These are phyloP conservation scores for Trichomonas vaginalis DNA, from an alignment of 208 protist genomes.

Conservation along the genomic window DNA sequence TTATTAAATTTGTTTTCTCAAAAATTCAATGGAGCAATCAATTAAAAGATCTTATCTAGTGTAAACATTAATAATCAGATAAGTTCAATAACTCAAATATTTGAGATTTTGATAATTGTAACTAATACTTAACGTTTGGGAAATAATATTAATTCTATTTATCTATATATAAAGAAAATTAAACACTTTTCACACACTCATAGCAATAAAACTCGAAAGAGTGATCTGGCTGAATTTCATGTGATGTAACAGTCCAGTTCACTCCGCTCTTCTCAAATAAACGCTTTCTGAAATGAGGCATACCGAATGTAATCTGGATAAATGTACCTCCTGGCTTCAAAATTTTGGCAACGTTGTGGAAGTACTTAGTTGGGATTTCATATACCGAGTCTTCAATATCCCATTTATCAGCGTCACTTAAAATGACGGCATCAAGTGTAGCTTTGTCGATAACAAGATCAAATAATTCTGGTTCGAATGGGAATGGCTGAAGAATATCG, in stretches of 20 bases:
- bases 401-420: not conserved
- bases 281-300: not conserved
- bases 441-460: not conserved
- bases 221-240: not conserved
- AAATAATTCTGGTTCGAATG: not conserved
- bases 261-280: not conserved
- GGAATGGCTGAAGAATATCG: not conserved
- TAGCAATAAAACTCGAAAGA: not conserved
- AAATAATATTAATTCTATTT: no score
- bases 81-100: no score
- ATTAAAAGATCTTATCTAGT: no score
- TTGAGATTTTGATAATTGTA: no score
- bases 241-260: not conserved
- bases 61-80: no score
- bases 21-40: no score
- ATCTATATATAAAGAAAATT: no score
- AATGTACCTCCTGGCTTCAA: conserved; percentile 18
- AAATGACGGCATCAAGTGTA: not conserved
- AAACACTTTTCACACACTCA: not conserved
- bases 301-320: conserved; percentile 10
- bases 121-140: no score
- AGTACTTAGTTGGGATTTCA: not conserved
- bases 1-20: no score
- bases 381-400: not conserved
- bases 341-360: not conserved